A percentile compares a stretch with the other conserved stretches of the same genome.
Evolutionary conservation across 2,329 filamentous ascomycete genomes (phyloP).

Genomic region (Claviceps cyperi): DNA sequence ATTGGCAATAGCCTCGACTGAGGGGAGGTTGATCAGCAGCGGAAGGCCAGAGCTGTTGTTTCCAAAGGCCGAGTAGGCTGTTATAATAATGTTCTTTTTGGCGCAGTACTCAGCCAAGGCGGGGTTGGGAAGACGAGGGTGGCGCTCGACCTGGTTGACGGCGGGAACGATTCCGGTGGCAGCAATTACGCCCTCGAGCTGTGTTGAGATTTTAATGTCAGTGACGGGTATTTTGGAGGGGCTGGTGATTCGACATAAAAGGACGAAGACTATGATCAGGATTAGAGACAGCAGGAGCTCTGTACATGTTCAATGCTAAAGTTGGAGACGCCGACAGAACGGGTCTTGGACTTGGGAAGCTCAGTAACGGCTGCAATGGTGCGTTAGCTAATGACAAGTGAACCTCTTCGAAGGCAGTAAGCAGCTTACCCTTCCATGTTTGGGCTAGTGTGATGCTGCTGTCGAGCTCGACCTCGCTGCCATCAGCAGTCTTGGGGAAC

Average conservation of each 20-base stretch:
- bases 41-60: constrained; percentile 29
- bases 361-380: constrained; percentile 30
- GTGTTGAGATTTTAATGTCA: neutral
- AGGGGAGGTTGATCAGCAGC: constrained; percentile 43
- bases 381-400: neutral
- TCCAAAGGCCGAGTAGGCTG: constrained; percentile 46
- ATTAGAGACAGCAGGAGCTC: neutral
- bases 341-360: constrained; percentile 45
- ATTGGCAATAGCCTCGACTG: constrained; percentile 41
- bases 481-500: constrained; percentile 28
- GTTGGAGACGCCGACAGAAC: constrained; percentile 61
- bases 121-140: constrained; percentile 45
- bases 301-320: constrained; percentile 43
- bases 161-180: constrained; percentile 43
- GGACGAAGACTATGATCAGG: neutral
- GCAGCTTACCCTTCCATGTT: constrained; percentile 27
- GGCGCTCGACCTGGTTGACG: constrained; percentile 56
- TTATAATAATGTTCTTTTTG: constrained; percentile 49
- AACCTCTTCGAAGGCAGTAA: too few relatives aligned
- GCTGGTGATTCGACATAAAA: neutral
- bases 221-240: neutral
- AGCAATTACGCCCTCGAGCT: constrained; percentile 39
- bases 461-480: constrained; percentile 26
- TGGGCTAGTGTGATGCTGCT: constrained; percentile 25
- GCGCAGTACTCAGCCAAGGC: constrained; percentile 45